A percentile compares a stretch with the other conserved stretches of the same genome.
These are phyloP conservation scores for Boletellus deceptivus DNA, from an alignment of 1,284 basidiomycete species.

Conservation along the genomic window DNA sequence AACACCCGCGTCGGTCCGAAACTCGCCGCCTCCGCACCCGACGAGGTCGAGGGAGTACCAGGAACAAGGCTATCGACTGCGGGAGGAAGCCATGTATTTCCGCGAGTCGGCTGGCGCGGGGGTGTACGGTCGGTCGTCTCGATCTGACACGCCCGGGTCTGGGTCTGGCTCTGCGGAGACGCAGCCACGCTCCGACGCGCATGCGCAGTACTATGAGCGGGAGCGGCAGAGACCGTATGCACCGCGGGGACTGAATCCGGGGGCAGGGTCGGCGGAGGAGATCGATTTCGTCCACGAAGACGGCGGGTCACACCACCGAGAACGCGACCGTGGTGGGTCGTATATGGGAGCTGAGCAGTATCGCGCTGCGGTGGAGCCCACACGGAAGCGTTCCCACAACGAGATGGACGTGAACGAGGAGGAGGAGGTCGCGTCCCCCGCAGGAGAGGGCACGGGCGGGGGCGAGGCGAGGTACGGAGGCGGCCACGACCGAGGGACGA, in stretches of 20 bases:
- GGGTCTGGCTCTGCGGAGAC: conserved; percentile 45
- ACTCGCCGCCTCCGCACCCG: conserved; percentile 42
- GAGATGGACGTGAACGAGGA: conserved; percentile 60
- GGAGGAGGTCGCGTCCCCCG: conserved; percentile 42
- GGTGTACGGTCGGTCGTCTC: conserved; percentile 40
- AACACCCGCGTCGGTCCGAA: conserved; percentile 21
- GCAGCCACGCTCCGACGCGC: conserved; percentile 44
- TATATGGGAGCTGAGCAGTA: conserved; percentile 33
- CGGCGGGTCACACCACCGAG: conserved; percentile 38
- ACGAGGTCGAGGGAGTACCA: conserved; percentile 39
- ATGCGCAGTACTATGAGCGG: conserved; percentile 46
- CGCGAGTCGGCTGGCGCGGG: conserved; percentile 39
- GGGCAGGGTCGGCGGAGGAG: conserved; percentile 39
- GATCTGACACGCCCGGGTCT: conserved; percentile 55
- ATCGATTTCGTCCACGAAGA: conserved; percentile 51
- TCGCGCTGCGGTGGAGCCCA: conserved; percentile 30
- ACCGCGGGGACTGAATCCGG: conserved; percentile 39
- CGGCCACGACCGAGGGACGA: conserved; percentile 47
- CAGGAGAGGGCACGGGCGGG: conserved; percentile 35
- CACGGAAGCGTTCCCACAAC: conserved; percentile 55
- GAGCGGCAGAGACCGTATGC: conserved; percentile 47
- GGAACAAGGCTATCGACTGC: conserved; percentile 40
- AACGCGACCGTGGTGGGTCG: conserved; percentile 32
- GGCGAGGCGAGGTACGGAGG: conserved; percentile 31
- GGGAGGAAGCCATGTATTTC: conserved; percentile 46